phyloP scores from a whole-genome alignment of 805 yeast genomes.

The Yarrowia divulgata region DNA sequence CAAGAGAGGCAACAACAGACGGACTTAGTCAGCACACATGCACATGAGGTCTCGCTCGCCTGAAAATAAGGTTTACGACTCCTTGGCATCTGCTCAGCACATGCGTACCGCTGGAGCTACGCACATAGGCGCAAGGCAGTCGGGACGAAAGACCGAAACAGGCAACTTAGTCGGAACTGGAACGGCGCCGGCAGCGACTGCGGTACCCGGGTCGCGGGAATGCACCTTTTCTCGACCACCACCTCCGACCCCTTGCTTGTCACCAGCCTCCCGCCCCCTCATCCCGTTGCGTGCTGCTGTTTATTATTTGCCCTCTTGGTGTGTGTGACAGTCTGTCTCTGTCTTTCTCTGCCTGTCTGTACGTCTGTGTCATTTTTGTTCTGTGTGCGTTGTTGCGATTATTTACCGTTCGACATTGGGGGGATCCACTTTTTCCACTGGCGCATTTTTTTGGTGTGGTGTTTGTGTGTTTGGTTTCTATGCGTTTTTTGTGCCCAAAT shows the following conservation, averaged over 20 bases:
- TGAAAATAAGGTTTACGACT: background rate
- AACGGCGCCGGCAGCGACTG: background rate
- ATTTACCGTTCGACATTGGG: too few relatives aligned
- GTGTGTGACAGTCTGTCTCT: too few relatives aligned
- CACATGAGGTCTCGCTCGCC: too few relatives aligned
- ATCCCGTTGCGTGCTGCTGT: too few relatives aligned
- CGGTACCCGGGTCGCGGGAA: background rate
- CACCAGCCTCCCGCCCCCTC: too few relatives aligned
- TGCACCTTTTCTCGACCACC: background rate
- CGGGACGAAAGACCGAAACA: conserved; percentile 20
- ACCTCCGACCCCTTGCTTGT: too few relatives aligned
- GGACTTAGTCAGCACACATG: conserved; percentile 11
- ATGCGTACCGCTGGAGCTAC: conserved; percentile 4
- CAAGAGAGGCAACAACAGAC: too few relatives aligned
- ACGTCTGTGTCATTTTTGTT: too few relatives aligned
- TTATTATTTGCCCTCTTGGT: background rate
- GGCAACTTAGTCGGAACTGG: conserved; percentile 2
- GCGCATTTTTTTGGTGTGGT: background rate
- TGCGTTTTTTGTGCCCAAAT: background rate
- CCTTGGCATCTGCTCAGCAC: conserved; percentile 27
- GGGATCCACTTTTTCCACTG: conserved; percentile 9
- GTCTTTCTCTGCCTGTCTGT: background rate
- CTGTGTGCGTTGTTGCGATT: background rate
- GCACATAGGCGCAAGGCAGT: conserved; percentile 13
- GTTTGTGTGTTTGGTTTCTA: background rate